Conservation (phyloP, 805 yeast species). For the Candida parachauliodes region DNA sequence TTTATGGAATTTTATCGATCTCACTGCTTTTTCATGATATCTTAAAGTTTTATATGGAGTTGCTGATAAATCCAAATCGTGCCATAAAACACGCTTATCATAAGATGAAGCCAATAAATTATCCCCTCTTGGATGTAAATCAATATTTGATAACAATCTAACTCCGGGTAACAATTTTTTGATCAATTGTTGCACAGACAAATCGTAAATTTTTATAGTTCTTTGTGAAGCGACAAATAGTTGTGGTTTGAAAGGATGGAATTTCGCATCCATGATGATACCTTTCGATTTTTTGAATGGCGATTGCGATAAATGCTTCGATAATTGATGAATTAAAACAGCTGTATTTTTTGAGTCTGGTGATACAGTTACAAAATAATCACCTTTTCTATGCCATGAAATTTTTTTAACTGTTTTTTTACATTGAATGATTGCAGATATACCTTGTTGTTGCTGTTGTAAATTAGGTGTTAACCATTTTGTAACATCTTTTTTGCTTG, state of each 20-base stretch:
- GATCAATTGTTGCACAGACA: slow-evolving; percentile 76
- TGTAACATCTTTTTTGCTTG: slow-evolving; percentile 50
- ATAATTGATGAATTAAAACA: slow-evolving; percentile 89
- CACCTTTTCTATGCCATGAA: slow-evolving; percentile 97
- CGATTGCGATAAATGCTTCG: slow-evolving; percentile 91
- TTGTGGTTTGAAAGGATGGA: slow-evolving; percentile 95
- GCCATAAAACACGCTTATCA: slow-evolving; percentile 96
- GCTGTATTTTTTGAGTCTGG: slow-evolving; percentile 88
- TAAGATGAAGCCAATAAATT: slow-evolving; percentile 88
- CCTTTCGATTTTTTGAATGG: slow-evolving; percentile 94
- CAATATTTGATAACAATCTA: slow-evolving; percentile 87
- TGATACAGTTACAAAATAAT: slow-evolving; percentile 94
- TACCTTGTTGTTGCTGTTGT: slow-evolving; percentile 58
- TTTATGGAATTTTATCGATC: slow-evolving; percentile 83
- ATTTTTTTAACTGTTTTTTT: slow-evolving; percentile 70
- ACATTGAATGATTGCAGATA: slow-evolving; percentile 66
- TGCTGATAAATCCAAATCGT: slow-evolving; percentile 81
- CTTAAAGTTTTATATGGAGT: slow-evolving; percentile 95
- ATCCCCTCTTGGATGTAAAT: slow-evolving; percentile 95
- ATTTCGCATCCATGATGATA: slow-evolving; percentile 90
- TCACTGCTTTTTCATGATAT: slow-evolving; percentile 92
- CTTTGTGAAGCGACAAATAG: slow-evolving; percentile 92
- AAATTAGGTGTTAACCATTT: slow-evolving; percentile 80
- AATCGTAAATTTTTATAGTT: slow-evolving; percentile 84
- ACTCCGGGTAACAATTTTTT: slow-evolving; percentile 94